Evolutionary conservation across 805 yeast genomes (phyloP), one percentile per base, ranked within the genome.

Genomic region (Zygoascus tannicola): DNA sequence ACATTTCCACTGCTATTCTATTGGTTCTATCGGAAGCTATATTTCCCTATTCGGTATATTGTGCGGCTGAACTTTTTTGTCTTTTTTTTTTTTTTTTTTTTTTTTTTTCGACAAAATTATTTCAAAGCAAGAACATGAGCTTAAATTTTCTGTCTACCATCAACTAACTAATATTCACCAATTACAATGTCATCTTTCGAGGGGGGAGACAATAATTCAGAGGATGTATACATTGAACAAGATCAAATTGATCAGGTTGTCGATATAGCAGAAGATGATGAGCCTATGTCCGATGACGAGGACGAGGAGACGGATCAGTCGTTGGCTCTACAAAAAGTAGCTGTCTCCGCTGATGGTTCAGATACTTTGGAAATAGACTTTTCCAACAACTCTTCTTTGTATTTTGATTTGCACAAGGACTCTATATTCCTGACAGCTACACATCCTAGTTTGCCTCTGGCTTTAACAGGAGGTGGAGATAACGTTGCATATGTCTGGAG

Each of bases 381-480:
- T 78, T 71, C 88, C 40, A 90, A 90, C 65, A 90, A 90, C 65
- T 85, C 97, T 5, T 75, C 81, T 67, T 70, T 85, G 0, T 92
- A 85, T 63, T 92, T 92, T 61, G 98, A 92, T 59, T 73, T 74
- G 52, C 99, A 92, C 59, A 71, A 75, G 44, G 98, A 92, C 63
- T 85, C 96, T 2, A 75, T 90, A 3, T 90, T 83, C 64, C 71
- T 83, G 12, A 71, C 92, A n/a, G 76, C 84, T 40, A 67, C 79
- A 4, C 97, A 92, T 60, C 97, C 97, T 33, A 71, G 71, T 4
- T 69, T 87, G 47, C 97, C 97, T 15, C 55, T 70, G 61, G 92
- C 85, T 5, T 81, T 80, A n/a, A 74, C 90, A 19, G 98, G 99
- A 23, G 97, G 96, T 35, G 97, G 95, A 47, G 99, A 92, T 62